Base-by-base conservation (phyloP, 2,329 filamentous ascomycete species). In the Sphaceloma murrayae region DNA sequence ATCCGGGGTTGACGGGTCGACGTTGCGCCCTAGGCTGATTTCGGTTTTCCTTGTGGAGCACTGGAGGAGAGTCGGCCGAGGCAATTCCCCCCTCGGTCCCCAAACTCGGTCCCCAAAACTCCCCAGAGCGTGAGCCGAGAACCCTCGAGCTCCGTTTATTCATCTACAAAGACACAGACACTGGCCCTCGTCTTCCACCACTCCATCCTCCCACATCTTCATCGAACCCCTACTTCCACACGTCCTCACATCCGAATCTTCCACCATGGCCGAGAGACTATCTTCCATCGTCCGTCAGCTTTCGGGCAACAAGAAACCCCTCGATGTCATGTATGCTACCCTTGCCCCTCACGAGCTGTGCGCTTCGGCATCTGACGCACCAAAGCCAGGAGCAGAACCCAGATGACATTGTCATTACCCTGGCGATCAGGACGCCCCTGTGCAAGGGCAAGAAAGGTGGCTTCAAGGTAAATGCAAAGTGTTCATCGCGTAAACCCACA, bases 371-470 rank as follows among this genome's bases (percentile, higher is more conserved):
- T 29, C 48, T 51, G 44, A 51, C 46, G 16, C n/a, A 3, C 13
- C 11, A 46, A 55, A 94, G 87, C 59, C 87, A 85, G 47, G 79
- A 85, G 55, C 88, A 96, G 72, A 93, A 94, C 65, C 78, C 88
- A 54, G 89, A 96, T 62, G 91, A 98, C 70, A 75, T 98, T 45
- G 91, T 98, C 62, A 94, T 96, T 60, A 98, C 91, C 5, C 77
- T 93, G 47, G 89, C 89, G 19, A 72, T 88, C 57, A 84, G 91
- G 46, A 95, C 89, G 19, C 87, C 91, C 1, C 74, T 98, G 50
- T 74, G 82, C 60, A 96, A 95, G 70, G 87, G 77, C 43, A 74
- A 74, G 62, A 95, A 94, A 74, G 89, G 91, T 53, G 86, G 87
- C 31, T 83, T 98, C 72, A 96, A 95, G n/a, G n/a, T n/a, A n/a